Conservation (phyloP, 2,329 filamentous ascomycete genomes). For the Scedosporium aurantiacum region DNA sequence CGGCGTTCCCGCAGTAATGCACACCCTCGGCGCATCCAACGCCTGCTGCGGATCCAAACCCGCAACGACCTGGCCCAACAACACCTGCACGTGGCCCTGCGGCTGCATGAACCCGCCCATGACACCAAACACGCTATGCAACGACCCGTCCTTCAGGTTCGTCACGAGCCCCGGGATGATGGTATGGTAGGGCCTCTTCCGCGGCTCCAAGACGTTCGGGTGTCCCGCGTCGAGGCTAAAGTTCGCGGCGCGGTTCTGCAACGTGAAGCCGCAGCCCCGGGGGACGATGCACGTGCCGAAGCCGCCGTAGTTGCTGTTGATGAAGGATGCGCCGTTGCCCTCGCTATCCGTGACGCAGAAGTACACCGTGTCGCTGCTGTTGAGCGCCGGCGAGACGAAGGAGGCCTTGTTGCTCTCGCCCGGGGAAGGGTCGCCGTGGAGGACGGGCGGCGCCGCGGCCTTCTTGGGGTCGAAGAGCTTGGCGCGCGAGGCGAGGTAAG, state of each 20-base stretch:
- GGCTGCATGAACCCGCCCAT: constrained; percentile 99
- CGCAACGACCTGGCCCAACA: constrained; percentile 81
- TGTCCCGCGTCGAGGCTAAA: constrained; percentile 64
- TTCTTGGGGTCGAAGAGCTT: constrained; percentile 45
- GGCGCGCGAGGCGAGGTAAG: constrained; percentile 64
- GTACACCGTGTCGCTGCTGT: constrained; percentile 87
- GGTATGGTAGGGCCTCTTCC: constrained; percentile 91
- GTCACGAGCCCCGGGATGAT: constrained; percentile 93
- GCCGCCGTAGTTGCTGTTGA: constrained; percentile 87
- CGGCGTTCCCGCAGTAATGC: constrained; percentile 66
- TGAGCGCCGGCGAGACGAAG: constrained; percentile 59
- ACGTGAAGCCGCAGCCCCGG: constrained; percentile 74
- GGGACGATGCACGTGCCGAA: constrained; percentile 86
- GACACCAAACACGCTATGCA: constrained; percentile 85
- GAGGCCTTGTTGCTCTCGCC: background rate
- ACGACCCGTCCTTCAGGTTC: constrained; percentile 56
- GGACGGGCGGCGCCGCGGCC: constrained; percentile 52
- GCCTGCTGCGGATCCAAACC: constrained; percentile 75
- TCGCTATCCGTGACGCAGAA: constrained; percentile 71
- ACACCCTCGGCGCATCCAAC: constrained; percentile 83
- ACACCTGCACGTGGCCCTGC: constrained; percentile 86
- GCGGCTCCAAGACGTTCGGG: constrained; percentile 68
- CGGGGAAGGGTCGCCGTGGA: constrained; percentile 46
- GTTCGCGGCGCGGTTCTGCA: constrained; percentile 87
- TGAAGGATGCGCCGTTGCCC: constrained; percentile 91